Percentiles rank a stretch among this genome's conserved stretches.
Conservation (phyloP, 2,329 filamentous ascomycete species). For the Rhexocercosporidium sp. region DNA sequence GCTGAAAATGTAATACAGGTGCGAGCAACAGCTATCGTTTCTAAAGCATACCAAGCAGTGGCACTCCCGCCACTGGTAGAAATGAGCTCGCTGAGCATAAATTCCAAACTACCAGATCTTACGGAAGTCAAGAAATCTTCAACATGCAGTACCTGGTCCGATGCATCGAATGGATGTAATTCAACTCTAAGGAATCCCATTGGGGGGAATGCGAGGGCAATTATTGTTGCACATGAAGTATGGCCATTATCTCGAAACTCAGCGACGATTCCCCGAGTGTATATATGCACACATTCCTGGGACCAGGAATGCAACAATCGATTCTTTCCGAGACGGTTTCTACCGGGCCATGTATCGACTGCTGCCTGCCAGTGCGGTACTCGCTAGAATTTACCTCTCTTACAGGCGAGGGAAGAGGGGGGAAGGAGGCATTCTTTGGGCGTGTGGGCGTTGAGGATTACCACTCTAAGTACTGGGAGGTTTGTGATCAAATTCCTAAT, state of each 20-base stretch:
- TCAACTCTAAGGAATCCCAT: constrained; percentile 6
- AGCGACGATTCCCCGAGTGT: constrained; percentile 24
- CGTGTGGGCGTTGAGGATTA: constrained; percentile 10
- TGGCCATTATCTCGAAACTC: constrained; percentile 19
- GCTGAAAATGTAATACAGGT: constrained; percentile 18
- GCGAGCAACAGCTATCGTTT: constrained; percentile 27
- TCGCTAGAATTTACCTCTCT: constrained; percentile 30
- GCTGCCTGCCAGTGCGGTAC: constrained; percentile 26
- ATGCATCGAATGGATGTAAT: constrained; percentile 29
- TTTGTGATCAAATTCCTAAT: background rate
- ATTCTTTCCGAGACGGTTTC: constrained; percentile 27
- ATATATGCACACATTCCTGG: constrained; percentile 24
- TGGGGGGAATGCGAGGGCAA: background rate
- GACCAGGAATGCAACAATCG: constrained; percentile 21
- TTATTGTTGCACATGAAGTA: constrained; percentile 18
- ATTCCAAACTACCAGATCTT: constrained; percentile 21
- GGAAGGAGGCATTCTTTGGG: constrained; percentile 16
- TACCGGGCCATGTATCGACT: constrained; percentile 29
- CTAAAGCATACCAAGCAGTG: constrained; percentile 22
- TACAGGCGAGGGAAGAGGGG: constrained; percentile 24
- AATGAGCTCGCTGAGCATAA: constrained; percentile 22
- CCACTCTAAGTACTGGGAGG: constrained; percentile 4
- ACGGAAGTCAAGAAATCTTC: constrained; percentile 28
- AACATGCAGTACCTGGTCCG: constrained; percentile 27
- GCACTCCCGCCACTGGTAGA: constrained; percentile 23